phyloP scores from a whole-genome alignment of 352 stramenopile species.

The Saprolegnia parasitica region DNA sequence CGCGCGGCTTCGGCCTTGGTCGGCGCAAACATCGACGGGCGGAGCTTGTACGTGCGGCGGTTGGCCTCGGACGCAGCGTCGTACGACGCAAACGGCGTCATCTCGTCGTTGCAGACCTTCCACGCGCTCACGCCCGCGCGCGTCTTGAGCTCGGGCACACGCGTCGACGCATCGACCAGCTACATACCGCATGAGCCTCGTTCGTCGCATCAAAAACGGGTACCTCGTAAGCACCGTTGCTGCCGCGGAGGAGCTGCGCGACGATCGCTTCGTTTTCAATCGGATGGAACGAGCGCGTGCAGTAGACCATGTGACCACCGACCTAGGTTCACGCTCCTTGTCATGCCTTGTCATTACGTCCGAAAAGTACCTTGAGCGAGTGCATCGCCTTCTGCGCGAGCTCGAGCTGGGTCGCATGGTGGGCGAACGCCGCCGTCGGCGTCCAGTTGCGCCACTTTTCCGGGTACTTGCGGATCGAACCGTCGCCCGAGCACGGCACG shows the following conservation, averaged over 20 bases:
- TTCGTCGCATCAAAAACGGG: neutral
- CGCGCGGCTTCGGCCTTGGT: slow-evolving; percentile 40
- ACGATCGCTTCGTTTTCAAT: slow-evolving; percentile 83
- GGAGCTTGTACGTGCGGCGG: slow-evolving; percentile 42
- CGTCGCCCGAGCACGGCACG: slow-evolving; percentile 74
- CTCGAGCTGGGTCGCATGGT: slow-evolving; percentile 66
- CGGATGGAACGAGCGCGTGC: slow-evolving; percentile 73
- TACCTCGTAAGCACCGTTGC: slow-evolving; percentile 48
- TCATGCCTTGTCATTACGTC: neutral
- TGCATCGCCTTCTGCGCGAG: slow-evolving; percentile 66
- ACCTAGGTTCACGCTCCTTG: too few species aligned
- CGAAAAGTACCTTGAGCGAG: slow-evolving; percentile 23
- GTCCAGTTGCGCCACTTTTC: slow-evolving; percentile 79
- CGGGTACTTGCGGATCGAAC: slow-evolving; percentile 67
- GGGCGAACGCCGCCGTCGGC: slow-evolving; percentile 40
- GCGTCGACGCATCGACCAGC: slow-evolving; percentile 47
- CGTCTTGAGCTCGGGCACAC: slow-evolving; percentile 41
- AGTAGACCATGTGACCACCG: slow-evolving; percentile 61
- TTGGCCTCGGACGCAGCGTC: slow-evolving; percentile 49
- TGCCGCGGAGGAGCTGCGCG: slow-evolving; percentile 55
- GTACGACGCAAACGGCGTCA: slow-evolving; percentile 47
- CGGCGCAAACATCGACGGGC: slow-evolving; percentile 82
- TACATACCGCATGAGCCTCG: neutral
- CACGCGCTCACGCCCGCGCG: slow-evolving; percentile 43
- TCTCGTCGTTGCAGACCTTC: slow-evolving; percentile 50